Evolutionary conservation across 2,329 filamentous ascomycete genomes (phyloP).

Genomic region (Paraconiothyrium sp.): DNA sequence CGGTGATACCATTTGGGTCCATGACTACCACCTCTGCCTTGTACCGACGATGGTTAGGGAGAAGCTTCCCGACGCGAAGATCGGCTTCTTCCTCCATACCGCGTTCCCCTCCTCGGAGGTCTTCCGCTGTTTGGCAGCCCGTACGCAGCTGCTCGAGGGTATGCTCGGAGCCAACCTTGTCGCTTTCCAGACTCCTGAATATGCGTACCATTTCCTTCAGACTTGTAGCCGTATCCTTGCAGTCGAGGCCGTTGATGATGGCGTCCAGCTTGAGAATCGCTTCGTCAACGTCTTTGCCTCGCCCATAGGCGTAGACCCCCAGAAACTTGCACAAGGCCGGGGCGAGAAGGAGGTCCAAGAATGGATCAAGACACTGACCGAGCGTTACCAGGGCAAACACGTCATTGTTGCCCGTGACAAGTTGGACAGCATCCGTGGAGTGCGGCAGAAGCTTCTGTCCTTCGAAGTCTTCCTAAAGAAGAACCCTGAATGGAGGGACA

Average conservation of each 20-base stretch:
- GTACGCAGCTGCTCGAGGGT: conserved; percentile 87
- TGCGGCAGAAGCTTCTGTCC: conserved; percentile 90
- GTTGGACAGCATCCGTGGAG: conserved; percentile 89
- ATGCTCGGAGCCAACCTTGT: conserved; percentile 93
- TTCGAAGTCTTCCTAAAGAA: conserved; percentile 95
- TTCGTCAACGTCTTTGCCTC: conserved; percentile 89
- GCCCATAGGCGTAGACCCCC: conserved; percentile 90
- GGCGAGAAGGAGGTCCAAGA: conserved; percentile 75
- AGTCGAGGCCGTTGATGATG: conserved; percentile 89
- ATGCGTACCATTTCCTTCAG: conserved; percentile 92
- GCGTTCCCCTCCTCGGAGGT: conserved; percentile 97
- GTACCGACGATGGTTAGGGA: conserved; percentile 90
- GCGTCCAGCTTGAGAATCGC: conserved; percentile 88
- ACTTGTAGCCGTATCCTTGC: conserved; percentile 90
- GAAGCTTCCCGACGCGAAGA: conserved; percentile 90
- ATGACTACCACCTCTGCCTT: conserved; percentile 92
- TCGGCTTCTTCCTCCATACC: conserved; percentile 94
- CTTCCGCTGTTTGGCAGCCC: conserved; percentile 88
- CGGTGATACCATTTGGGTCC: conserved; percentile 91
- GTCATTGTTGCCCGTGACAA: conserved; percentile 95
- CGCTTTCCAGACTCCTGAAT: conserved; percentile 93
- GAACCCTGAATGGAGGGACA: conserved; percentile 87
- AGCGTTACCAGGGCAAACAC: conserved; percentile 86
- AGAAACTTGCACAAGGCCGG: conserved; percentile 75
- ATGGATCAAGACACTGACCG: conserved; percentile 82